phyloP scores from a whole-genome alignment of 2,329 filamentous ascomycete genomes.

The Stemphylium vesicarium region DNA sequence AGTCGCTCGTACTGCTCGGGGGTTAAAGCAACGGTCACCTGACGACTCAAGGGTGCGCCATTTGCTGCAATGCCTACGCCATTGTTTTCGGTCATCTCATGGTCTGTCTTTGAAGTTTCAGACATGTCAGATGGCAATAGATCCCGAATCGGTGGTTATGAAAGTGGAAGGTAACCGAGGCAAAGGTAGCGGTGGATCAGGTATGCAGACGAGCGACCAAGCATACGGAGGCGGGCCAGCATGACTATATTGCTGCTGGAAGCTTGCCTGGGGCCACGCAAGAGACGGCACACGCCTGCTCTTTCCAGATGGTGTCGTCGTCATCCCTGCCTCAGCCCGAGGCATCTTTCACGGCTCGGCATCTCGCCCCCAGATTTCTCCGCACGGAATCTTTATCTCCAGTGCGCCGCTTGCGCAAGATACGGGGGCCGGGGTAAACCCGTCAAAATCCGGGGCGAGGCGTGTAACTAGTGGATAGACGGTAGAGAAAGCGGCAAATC shows the following conservation, averaged over 20 bases:
- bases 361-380: constrained; percentile 6
- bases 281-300: neutral
- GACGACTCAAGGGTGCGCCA: constrained; percentile 21
- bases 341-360: constrained; percentile 2
- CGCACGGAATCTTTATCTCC: neutral
- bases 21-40: constrained; percentile 26
- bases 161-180: neutral
- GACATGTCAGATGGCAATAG: constrained; percentile 15
- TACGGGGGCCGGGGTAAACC: neutral
- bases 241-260: no score
- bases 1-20: constrained; percentile 32
- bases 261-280: no score
- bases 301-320: constrained; percentile 1
- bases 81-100: constrained; percentile 25
- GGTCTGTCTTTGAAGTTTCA: constrained; percentile 18
- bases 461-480: neutral
- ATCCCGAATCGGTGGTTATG: neutral
- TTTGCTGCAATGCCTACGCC: constrained; percentile 11
- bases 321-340: constrained; percentile 11
- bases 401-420: neutral
- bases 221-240: neutral
- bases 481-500: neutral
- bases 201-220: neutral
- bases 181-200: neutral
- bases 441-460: neutral